Conservation (phyloP, 345 rosid genomes). For the Ricinus communis region DNA sequence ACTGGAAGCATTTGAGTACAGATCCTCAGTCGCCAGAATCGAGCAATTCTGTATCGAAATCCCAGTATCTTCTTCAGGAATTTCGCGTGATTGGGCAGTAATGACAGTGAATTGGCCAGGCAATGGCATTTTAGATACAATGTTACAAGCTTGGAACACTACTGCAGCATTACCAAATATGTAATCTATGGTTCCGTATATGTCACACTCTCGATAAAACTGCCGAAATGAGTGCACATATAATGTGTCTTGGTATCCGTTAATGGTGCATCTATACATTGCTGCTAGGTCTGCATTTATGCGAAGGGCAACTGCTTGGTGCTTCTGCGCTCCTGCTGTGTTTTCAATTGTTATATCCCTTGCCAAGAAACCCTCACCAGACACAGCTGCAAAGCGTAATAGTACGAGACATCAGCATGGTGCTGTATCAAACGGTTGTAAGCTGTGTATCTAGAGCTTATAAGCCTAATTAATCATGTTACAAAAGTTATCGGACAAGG, state of each 20-base stretch:
- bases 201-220: constrained; percentile 76
- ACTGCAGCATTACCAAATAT: constrained; percentile 79
- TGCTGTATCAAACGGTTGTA: too few relatives aligned
- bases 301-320: constrained; percentile 81
- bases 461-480: too few relatives aligned
- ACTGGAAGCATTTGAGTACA: constrained; percentile 27
- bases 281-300: constrained; percentile 70
- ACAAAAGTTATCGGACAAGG: too few relatives aligned
- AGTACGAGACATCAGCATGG: not conserved
- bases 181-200: constrained; percentile 69
- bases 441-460: too few relatives aligned
- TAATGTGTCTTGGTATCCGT: constrained; percentile 73
- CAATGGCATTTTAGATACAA: constrained; percentile 64
- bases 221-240: constrained; percentile 72
- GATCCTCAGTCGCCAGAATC: constrained; percentile 52
- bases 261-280: constrained; percentile 50
- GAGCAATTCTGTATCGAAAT: constrained; percentile 81
- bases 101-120: constrained; percentile 64
- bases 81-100: constrained; percentile 72
- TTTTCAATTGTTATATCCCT: constrained; percentile 68
- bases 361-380: constrained; percentile 78
- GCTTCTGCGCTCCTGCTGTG: constrained; percentile 72
- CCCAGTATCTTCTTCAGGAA: constrained; percentile 65
- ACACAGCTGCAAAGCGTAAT: constrained; percentile 48
- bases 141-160: constrained; percentile 67